Percentiles rank a stretch among this genome's conserved stretches.
Conservation (phyloP, 495 filamentous ascomycete genomes). For the Penicillium daleae region DNA sequence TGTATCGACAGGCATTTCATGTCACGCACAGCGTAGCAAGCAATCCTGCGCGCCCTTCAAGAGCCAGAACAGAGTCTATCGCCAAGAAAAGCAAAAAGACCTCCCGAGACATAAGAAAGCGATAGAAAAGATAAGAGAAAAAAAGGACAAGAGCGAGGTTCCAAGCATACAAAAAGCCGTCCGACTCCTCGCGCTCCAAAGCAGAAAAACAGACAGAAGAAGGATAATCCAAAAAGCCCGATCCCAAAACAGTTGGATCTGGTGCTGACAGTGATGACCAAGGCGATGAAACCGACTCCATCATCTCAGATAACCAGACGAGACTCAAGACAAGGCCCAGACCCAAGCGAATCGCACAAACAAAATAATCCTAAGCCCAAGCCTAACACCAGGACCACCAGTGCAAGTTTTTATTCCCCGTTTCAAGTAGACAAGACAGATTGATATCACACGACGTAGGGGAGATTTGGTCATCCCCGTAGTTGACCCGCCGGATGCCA, state of each 20-base stretch:
- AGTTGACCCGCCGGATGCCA: not conserved
- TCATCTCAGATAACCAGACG: not conserved
- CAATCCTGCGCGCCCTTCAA: slow-evolving; percentile 11
- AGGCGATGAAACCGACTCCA: slow-evolving; percentile 8
- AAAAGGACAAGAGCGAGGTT: slow-evolving; percentile 7
- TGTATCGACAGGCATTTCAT: not conserved
- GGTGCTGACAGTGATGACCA: not conserved
- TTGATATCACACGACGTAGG: not conserved
- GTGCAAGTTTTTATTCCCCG: not conserved
- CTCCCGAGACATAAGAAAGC: slow-evolving; percentile 5
- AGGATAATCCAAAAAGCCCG: slow-evolving; percentile 10
- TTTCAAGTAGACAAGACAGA: not conserved
- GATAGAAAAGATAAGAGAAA: not conserved
- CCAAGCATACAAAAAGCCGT: slow-evolving; percentile 29
- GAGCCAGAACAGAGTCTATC: slow-evolving; percentile 19
- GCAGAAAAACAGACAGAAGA: slow-evolving; percentile 18
- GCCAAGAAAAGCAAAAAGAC: slow-evolving; percentile 14
- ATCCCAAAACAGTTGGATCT: slow-evolving; percentile 3
- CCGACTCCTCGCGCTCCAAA: slow-evolving; percentile 33
- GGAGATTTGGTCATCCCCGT: not conserved
- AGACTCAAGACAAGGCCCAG: slow-evolving; percentile 9
- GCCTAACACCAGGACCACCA: not conserved
- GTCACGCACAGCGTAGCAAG: not conserved
- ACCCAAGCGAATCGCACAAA: slow-evolving; percentile 8
- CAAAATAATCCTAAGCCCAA: slow-evolving; percentile 10